Base-by-base conservation (phyloP, 2,329 filamentous ascomycete genomes). In the Talaromyces sp. region DNA sequence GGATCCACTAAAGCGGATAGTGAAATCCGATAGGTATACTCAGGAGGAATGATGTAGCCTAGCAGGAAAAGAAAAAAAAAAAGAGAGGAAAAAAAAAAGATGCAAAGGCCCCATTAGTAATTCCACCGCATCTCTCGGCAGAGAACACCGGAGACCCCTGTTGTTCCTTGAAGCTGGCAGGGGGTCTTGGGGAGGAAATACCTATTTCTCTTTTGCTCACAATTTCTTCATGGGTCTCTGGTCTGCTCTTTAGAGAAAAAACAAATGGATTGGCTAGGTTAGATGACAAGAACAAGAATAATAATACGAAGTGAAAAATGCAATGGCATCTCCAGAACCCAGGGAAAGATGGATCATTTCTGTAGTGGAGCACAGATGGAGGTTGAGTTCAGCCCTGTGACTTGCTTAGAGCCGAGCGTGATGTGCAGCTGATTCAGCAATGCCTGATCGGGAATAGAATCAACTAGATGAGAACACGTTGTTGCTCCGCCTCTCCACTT, bases 391-490 rank as follows among this genome's bases (percentile, higher is more conserved):
- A 63, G 62, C 62, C 62, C 60, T 63, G 60, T 55, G 45, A 42
- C 35, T 36, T 57, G 62, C 9, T n/a, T n/a, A n/a, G n/a, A n/a
- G n/a, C n/a, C n/a, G 9, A 27, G 5, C 24, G 24, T 9, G 24
- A 27, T 27, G 4, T 27, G 9, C 24, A n/a, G 24, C 49, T 64
- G 49, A 63, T 50, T 63, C 54, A 65, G 49, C 55, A 22, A 11
- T 30, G 14, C 16, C 54, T 37, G 41, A 56, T 53, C 32, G 48
- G 48, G 55, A 55, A 50, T 53, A 44, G 53, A 56, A 58, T 54
- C 59, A 61, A 60, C 53, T 56, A 49, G 50, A 60, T 62, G 57
- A 65, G 63, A 65, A 65, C 63, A 65, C 63, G 63, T 65, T 65
- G 61, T 58, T 52, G 46, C 56, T 61, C 54, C 55, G 50, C 58